Evolutionary conservation across 495 filamentous ascomycete genomes (phyloP).

Genomic region (Physcia stellaris): DNA sequence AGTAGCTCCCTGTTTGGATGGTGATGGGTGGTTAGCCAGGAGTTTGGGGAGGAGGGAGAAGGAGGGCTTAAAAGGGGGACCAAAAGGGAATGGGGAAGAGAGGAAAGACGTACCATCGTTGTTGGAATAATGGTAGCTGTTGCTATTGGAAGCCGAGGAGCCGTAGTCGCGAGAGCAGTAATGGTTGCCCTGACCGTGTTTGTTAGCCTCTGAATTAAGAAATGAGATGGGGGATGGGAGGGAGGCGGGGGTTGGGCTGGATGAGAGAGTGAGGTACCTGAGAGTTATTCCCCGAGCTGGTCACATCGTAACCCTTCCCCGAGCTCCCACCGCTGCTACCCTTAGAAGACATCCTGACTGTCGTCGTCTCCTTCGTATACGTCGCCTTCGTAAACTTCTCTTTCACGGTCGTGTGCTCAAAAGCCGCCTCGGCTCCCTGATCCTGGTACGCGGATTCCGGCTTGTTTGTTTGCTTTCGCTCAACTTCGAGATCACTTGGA

Average conservation of each 20-base stretch:
- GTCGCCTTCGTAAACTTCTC: background rate
- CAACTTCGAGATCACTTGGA: background rate
- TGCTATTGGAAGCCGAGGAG: slow-evolving; percentile 24
- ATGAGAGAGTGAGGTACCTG: no score
- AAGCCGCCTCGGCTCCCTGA: background rate
- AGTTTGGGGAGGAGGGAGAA: background rate
- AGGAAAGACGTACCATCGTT: slow-evolving; percentile 17
- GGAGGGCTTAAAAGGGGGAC: background rate
- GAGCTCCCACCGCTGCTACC: background rate
- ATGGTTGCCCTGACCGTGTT: slow-evolving; percentile 30
- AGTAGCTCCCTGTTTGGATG: slow-evolving; percentile 28
- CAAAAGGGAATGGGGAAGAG: background rate
- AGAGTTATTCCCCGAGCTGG: slow-evolving; percentile 33
- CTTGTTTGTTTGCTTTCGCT: background rate
- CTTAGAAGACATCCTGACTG: background rate
- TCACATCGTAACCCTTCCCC: slow-evolving; percentile 24
- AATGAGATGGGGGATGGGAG: background rate
- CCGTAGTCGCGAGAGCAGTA: slow-evolving; percentile 37
- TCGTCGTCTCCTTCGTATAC: background rate
- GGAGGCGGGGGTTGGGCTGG: background rate
- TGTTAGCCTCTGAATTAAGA: background rate
- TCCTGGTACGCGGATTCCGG: background rate
- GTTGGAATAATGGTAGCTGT: slow-evolving; percentile 39
- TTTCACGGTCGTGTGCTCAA: background rate
- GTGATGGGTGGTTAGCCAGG: background rate